phyloP scores from a whole-genome alignment of 129 eudicot genomes.

The Flaveria robusta region DNA sequence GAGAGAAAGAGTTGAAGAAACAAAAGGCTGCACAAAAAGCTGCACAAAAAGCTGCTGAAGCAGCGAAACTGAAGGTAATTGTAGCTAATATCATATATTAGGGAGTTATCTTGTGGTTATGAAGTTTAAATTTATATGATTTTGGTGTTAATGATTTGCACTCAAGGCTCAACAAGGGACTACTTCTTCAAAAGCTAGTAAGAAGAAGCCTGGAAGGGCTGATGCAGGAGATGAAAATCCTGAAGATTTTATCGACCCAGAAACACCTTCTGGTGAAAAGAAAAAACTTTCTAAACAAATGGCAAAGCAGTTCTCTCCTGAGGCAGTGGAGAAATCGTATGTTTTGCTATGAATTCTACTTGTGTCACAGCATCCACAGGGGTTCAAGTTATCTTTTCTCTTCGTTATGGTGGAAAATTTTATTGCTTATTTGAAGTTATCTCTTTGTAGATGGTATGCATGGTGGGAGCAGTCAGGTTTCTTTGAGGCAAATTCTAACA shows the following conservation, averaged over 20 bases:
- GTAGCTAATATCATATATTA: neutral
- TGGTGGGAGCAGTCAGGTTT: slow-evolving; percentile 94
- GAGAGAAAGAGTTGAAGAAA: slow-evolving; percentile 83
- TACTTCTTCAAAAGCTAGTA: slow-evolving; percentile 49
- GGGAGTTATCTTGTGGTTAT: neutral
- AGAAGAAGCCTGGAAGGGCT: slow-evolving; percentile 58
- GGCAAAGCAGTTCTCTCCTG: slow-evolving; percentile 82
- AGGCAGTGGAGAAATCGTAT: slow-evolving; percentile 88
- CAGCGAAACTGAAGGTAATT: slow-evolving; percentile 79
- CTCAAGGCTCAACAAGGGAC: slow-evolving; percentile 69
- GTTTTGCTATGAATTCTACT: slow-evolving; percentile 20
- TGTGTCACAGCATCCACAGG: neutral
- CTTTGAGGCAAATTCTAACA: slow-evolving; percentile 75
- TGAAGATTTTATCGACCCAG: slow-evolving; percentile 78
- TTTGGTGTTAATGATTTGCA: slow-evolving; percentile 18
- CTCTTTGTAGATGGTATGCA: slow-evolving; percentile 72
- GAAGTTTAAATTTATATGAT: neutral
- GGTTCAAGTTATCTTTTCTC: neutral
- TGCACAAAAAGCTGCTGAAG: slow-evolving; percentile 85
- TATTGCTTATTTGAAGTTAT: neutral
- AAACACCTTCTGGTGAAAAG: slow-evolving; percentile 84
- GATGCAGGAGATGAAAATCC: slow-evolving; percentile 73
- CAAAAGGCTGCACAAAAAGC: slow-evolving; percentile 93
- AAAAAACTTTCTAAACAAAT: slow-evolving; percentile 71
- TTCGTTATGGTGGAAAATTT: neutral